Conservation (phyloP, 2,329 filamentous ascomycete genomes). For the Zymoseptoria tritici region DNA sequence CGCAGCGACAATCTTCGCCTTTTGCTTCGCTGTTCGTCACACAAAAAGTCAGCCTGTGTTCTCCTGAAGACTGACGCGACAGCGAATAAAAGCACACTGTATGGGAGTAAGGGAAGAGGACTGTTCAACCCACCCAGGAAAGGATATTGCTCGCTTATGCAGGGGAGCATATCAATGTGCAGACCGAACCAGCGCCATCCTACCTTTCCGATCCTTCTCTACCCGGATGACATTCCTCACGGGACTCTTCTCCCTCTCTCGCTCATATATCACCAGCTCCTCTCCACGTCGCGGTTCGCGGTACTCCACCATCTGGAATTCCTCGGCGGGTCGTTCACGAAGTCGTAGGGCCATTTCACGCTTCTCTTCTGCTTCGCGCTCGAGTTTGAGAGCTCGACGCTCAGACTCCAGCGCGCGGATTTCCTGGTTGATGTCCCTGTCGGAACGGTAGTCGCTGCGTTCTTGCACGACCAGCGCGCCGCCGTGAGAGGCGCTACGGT, state of each 20-base stretch:
- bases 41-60: conserved; percentile 10
- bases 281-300: conserved; percentile 49
- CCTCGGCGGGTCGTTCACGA: conserved; percentile 45
- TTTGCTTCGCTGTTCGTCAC: conserved; percentile 32
- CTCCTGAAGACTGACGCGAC: conserved; percentile 4
- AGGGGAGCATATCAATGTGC: conserved; percentile 44
- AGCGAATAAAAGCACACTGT: background rate
- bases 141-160: background rate
- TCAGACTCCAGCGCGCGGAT: conserved; percentile 61
- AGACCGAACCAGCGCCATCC: conserved; percentile 78
- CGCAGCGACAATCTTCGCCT: conserved; percentile 38
- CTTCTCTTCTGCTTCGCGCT: conserved; percentile 45
- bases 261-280: conserved; percentile 49
- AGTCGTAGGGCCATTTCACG: conserved; percentile 33
- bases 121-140: background rate
- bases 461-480: conserved; percentile 42
- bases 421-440: conserved; percentile 63
- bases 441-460: conserved; percentile 31
- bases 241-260: conserved; percentile 34
- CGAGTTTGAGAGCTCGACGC: conserved; percentile 49
- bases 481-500: conserved; percentile 7
- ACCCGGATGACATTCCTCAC: conserved; percentile 57
- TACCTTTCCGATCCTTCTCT: conserved; percentile 93
- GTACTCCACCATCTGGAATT: conserved; percentile 30
- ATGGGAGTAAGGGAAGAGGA: background rate